phyloP scores from a whole-genome alignment of 2,329 filamentous ascomycete species.

The Chrysoporthe puriensis region DNA sequence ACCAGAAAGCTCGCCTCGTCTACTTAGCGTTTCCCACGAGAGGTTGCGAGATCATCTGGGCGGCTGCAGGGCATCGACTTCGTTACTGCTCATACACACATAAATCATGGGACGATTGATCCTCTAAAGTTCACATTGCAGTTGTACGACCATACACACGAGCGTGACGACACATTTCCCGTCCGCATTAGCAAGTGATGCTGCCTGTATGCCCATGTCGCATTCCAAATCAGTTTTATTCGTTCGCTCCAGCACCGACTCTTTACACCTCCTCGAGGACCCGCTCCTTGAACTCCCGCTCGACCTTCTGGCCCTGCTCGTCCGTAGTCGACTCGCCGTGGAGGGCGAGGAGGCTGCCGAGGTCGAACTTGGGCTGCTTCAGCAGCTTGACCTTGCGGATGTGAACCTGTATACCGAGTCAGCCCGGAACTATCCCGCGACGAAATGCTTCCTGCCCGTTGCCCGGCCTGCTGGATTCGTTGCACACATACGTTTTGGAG shows the following conservation, averaged over 20 bases:
- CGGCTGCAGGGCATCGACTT: too few relatives aligned
- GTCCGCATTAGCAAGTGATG: too few relatives aligned
- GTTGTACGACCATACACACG: too few relatives aligned
- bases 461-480: background rate
- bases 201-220: conserved; percentile 43
- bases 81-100: too few relatives aligned
- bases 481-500: conserved; percentile 83
- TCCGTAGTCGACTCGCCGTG: conserved; percentile 97
- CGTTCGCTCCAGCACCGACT: conserved; percentile 45
- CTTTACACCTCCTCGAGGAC: conserved; percentile 92
- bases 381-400: conserved; percentile 99
- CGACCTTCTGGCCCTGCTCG: conserved; percentile 97
- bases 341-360: conserved; percentile 91
- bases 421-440: conserved; percentile 19
- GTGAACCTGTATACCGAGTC: conserved; percentile 71
- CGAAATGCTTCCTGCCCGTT: background rate
- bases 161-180: too few relatives aligned
- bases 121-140: too few relatives aligned
- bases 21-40: too few relatives aligned
- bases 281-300: conserved; percentile 99
- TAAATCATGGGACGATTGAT: too few relatives aligned
- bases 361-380: conserved; percentile 98
- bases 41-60: too few relatives aligned
- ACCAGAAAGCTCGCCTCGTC: too few relatives aligned
- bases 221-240: conserved; percentile 31